Base-by-base conservation (phyloP, 2,329 filamentous ascomycete genomes). In the Dothidotthia symphoricarpi region DNA sequence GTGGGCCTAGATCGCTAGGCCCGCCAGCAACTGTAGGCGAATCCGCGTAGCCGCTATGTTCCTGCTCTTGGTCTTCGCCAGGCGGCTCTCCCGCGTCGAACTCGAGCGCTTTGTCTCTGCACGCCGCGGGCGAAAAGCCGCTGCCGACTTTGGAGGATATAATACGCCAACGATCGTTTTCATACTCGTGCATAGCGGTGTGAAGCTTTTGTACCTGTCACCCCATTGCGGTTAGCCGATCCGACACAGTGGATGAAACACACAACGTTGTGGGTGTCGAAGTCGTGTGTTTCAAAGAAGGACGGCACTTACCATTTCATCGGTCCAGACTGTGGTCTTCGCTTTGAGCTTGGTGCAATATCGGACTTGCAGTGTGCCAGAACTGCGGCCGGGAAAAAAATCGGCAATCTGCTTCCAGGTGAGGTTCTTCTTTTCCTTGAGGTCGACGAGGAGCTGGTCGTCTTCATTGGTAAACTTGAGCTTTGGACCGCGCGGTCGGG, bases 381-480 rank as follows among this genome's bases (percentile, higher is more conserved):
- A 94, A 41, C 87, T 93, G 41, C 90, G 77, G 1, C 89, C 90
- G 1, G 90, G 90, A 55, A 96, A 96, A 69, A 95, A 95, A 61
- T 95, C 90, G 39, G 89, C 88, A 59, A 96, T 96, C 73, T 96
- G 90, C 70, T 95, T 95, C 90, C 90, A 96, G 4, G 90, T 95
- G 62, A 96, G 74, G 61, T 88, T 90, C 68, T 93, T 94, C 60
- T 93, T 90, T 69, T 96, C 90, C 67, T 96, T 96, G 46, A 96
- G 73, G 61, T 95, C 87, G 39, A 95, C 83, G 36, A 96, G 75
- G 31, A 95, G 72, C 52, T 86, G 83, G 66, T 96, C 90, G 63
- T 96, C 90, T 66, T 95, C 89, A 8, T 87, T 82, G 1, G 89
- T 95, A 62, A 96, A 96, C 68, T 95, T 95, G 53, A 95, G 75